Evolutionary conservation across 164 flowering plant species (phyloP).

Genomic region (Akebia trifoliata): DNA sequence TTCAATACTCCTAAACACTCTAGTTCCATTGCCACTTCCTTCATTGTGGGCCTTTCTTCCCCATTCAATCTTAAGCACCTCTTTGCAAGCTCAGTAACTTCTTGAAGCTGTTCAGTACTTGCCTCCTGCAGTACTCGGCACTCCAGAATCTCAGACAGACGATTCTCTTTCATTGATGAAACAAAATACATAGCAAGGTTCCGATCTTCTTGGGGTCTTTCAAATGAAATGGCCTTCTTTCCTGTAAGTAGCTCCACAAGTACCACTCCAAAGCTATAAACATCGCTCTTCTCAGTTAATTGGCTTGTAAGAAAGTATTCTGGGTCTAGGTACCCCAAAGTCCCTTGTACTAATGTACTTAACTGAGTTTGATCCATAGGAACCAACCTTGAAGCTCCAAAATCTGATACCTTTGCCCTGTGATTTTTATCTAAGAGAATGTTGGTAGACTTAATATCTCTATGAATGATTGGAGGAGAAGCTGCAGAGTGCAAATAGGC

Average conservation of each 20-base stretch:
- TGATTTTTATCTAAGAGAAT: constrained; percentile 27
- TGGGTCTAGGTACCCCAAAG: constrained; percentile 30
- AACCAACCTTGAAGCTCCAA: constrained; percentile 35
- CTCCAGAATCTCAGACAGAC: constrained; percentile 21
- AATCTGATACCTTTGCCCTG: constrained; percentile 34
- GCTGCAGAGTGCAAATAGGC: constrained; percentile 34
- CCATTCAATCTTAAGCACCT: constrained; percentile 14
- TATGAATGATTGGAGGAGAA: constrained; percentile 24
- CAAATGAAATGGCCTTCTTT: constrained; percentile 12
- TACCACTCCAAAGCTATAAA: constrained; percentile 31
- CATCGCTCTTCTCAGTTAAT: constrained; percentile 28
- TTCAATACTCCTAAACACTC: too few relatives aligned
- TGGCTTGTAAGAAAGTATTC: constrained; percentile 28
- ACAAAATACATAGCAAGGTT: constrained; percentile 16
- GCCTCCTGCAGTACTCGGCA: constrained; percentile 14
- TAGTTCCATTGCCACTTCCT: constrained; percentile 19
- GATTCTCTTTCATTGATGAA: constrained; percentile 14
- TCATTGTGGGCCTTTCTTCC: constrained; percentile 17
- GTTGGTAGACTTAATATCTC: constrained; percentile 38
- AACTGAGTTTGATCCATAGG: constrained; percentile 22
- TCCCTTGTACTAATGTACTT: constrained; percentile 27
- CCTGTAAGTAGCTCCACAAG: constrained; percentile 27
- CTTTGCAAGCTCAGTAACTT: constrained; percentile 4
- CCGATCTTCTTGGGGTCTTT: constrained; percentile 14
- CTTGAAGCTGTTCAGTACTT: constrained; percentile 16